phyloP scores from a whole-genome alignment of 805 yeast genomes.

The Teunomyces atbi region DNA sequence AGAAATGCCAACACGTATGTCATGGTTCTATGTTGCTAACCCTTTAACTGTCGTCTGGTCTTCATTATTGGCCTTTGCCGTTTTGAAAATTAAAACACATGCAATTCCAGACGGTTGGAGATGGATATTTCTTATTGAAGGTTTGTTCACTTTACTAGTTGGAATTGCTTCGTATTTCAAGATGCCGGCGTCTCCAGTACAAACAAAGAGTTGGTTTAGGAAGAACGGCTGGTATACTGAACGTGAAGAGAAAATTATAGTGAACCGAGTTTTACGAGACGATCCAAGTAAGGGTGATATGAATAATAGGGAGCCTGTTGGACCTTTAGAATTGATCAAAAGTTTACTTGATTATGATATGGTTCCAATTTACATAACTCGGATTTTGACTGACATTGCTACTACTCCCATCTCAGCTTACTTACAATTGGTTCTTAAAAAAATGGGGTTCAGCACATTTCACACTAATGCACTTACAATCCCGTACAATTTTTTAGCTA shows the following conservation, averaged over 20 bases:
- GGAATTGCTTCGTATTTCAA: constrained; percentile 44
- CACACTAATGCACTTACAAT: constrained; percentile 52
- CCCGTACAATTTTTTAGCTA: constrained; percentile 41
- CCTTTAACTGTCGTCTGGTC: constrained; percentile 47
- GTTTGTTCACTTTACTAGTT: constrained; percentile 51
- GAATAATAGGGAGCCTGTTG: constrained; percentile 58
- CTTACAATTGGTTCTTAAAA: constrained; percentile 10
- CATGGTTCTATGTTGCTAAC: constrained; percentile 59
- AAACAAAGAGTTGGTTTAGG: constrained; percentile 49
- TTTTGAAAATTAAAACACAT: constrained; percentile 48
- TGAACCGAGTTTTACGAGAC: constrained; percentile 57
- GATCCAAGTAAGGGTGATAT: constrained; percentile 63
- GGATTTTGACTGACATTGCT: constrained; percentile 16
- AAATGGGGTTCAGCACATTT: constrained; percentile 52
- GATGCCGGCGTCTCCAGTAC: constrained; percentile 34
- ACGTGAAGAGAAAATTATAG: constrained; percentile 55
- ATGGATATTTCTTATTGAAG: constrained; percentile 67
- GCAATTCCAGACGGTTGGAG: constrained; percentile 56
- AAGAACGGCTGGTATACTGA: constrained; percentile 51
- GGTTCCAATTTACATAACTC: constrained; percentile 14
- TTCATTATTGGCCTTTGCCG: constrained; percentile 50
- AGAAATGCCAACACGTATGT: constrained; percentile 58
- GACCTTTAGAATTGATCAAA: constrained; percentile 35
- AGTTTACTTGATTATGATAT: constrained; percentile 38
- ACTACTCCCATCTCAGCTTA: constrained; percentile 10